Percentiles rank a stretch among this genome's conserved stretches.
These are phyloP conservation scores for Hygrophila difformis DNA, from an alignment of 257 asterid genomes.

Conservation along the genomic window DNA sequence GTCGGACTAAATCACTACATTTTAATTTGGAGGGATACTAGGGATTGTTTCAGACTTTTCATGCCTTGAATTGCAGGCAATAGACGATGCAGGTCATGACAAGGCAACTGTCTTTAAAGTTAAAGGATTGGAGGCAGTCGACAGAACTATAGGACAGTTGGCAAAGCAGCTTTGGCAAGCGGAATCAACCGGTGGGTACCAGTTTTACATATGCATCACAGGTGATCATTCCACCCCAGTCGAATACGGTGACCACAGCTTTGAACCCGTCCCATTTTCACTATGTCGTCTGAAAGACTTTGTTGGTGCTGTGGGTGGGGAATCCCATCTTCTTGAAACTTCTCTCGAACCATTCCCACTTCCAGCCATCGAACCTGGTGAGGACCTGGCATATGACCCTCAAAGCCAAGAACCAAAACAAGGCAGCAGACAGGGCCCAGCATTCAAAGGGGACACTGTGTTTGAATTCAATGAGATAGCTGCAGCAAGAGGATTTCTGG, in stretches of 20 bases:
- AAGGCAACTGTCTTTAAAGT: slow-evolving; percentile 89
- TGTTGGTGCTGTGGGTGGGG: slow-evolving; percentile 71
- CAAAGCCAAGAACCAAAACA: slow-evolving; percentile 23
- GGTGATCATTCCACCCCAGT: slow-evolving; percentile 99
- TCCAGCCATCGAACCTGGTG: slow-evolving; percentile 39
- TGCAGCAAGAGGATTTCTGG: slow-evolving; percentile 82
- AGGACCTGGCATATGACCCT: slow-evolving; percentile 25
- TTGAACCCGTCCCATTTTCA: slow-evolving; percentile 91
- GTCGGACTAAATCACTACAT: not conserved
- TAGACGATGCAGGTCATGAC: slow-evolving; percentile 98
- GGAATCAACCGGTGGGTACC: slow-evolving; percentile 56
- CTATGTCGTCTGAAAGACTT: slow-evolving; percentile 73
- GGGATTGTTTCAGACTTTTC: not conserved
- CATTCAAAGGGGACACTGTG: slow-evolving; percentile 60
- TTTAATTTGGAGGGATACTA: not conserved
- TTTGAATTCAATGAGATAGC: slow-evolving; percentile 65
- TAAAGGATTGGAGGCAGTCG: slow-evolving; percentile 93
- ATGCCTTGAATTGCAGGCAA: slow-evolving; percentile 46
- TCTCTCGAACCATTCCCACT: slow-evolving; percentile 84
- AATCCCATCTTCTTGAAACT: slow-evolving; percentile 39
- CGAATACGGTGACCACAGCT: slow-evolving; percentile 99
- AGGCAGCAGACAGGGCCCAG: slow-evolving; percentile 19
- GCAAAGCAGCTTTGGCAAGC: slow-evolving; percentile 80
- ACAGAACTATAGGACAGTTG: slow-evolving; percentile 78
- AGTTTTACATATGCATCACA: slow-evolving; percentile 68